A percentile compares a stretch with the other conserved stretches of the same genome.
phyloP scores from a whole-genome alignment of 1,139 yeast species.

The Lodderomyces theae region DNA sequence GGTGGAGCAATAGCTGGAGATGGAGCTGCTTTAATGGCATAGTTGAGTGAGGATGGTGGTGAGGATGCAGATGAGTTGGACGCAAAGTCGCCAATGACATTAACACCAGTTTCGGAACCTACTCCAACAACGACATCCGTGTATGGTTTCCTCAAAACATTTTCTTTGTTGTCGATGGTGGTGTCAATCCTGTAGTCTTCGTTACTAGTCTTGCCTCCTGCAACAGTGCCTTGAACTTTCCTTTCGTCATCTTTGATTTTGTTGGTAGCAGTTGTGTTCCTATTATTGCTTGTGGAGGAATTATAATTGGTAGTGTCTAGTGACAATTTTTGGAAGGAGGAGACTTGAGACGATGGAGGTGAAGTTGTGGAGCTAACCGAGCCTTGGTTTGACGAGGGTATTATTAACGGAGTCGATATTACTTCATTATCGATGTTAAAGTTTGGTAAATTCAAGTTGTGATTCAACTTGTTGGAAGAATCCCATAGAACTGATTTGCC shows the following conservation, averaged over 20 bases:
- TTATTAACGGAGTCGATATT: conserved; percentile 14
- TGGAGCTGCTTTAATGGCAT: conserved; percentile 5
- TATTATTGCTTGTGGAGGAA: conserved; percentile 3
- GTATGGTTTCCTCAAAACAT: conserved; percentile 6
- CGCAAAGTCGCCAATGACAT: neutral
- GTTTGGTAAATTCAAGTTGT: conserved; percentile 27
- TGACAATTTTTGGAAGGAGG: conserved; percentile 12
- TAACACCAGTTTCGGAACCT: neutral
- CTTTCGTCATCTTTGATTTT: neutral
- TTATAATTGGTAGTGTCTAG: conserved; percentile 9
- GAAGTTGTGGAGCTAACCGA: conserved; percentile 4
- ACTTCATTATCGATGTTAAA: conserved; percentile 24
- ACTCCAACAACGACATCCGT: conserved; percentile 1
- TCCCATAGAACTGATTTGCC: conserved; percentile 30
- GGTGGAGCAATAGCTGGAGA: conserved; percentile 10
- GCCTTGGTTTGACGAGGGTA: conserved; percentile 9
- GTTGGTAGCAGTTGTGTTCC: neutral
- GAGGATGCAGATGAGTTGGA: conserved; percentile 6
- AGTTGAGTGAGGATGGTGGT: conserved; percentile 7
- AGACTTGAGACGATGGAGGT: conserved; percentile 7
- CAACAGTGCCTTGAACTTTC: neutral
- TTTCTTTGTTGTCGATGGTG: conserved; percentile 8
- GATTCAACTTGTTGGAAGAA: conserved; percentile 24
- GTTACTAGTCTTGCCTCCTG: neutral
- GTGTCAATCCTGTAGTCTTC: conserved; percentile 5